These are phyloP conservation scores for Xylaria sp. DNA, from an alignment of 2,329 filamentous ascomycete species.

Conservation along the genomic window DNA sequence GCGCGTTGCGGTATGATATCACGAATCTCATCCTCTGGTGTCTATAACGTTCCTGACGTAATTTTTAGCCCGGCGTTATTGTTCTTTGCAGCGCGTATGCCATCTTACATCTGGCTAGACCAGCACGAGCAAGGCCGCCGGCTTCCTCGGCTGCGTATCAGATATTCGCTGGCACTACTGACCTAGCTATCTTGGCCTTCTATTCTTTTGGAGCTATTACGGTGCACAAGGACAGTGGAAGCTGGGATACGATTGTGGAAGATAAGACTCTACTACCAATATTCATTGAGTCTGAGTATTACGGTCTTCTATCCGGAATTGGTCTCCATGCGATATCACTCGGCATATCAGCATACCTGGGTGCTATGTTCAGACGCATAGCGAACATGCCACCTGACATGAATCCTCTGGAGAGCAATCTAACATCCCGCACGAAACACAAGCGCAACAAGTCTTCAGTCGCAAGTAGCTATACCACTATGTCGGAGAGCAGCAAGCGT, in stretches of 20 bases:
- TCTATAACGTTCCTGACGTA: constrained; percentile 38
- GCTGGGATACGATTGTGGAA: constrained; percentile 77
- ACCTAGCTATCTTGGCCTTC: constrained; percentile 67
- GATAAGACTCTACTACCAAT: constrained; percentile 65
- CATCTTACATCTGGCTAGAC: constrained; percentile 81
- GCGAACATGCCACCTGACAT: constrained; percentile 86
- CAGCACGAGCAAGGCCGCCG: constrained; percentile 76
- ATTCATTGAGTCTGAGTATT: constrained; percentile 75
- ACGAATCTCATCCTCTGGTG: neutral
- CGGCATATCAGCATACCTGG: constrained; percentile 77
- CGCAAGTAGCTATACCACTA: constrained; percentile 57
- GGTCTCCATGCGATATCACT: constrained; percentile 78
- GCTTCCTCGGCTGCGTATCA: constrained; percentile 89
- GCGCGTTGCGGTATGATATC: constrained; percentile 74
- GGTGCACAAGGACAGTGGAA: constrained; percentile 55
- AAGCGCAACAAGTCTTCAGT: constrained; percentile 77
- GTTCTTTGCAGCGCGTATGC: constrained; percentile 79
- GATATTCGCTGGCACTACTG: constrained; percentile 80
- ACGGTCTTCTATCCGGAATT: constrained; percentile 71
- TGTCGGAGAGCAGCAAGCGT: constrained; percentile 68
- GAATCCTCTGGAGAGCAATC: constrained; percentile 89
- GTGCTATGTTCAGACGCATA: constrained; percentile 84
- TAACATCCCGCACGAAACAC: constrained; percentile 77
- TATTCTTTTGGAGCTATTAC: constrained; percentile 66
- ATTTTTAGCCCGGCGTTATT: constrained; percentile 77